Base-by-base conservation (phyloP, 176 grass and related monocot species). In the Triticum timopheevii region DNA sequence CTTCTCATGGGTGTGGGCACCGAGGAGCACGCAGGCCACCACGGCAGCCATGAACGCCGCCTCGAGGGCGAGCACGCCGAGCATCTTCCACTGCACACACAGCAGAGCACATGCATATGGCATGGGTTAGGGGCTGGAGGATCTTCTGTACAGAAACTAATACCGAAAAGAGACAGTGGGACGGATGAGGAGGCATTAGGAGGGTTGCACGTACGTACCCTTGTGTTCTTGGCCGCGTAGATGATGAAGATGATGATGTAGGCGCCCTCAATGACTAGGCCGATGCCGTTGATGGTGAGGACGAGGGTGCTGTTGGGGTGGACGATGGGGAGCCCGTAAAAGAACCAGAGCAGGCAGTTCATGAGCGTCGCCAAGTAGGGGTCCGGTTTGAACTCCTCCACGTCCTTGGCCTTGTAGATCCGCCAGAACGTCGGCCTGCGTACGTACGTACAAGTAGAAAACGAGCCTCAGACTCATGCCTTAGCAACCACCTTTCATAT, bases 321-420 rank as follows among this genome's bases (percentile, higher is more conserved):
- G 20, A 94, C 82, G 15, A 88, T 0, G 19, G 93, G 93, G 3
- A 94, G 59, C 0, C 93, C 93, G 79, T 94, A 92, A 30, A 94
- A 88, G 7, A 93, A 81, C 95, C 95, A 97, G 8, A 97, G 61
- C 69, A 86, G 86, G 84, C 90, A 97, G 83, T 97, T 97, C 61
- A 97, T 66, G 13, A 92, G 78, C 4, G 92, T 97, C 4, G 95
- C 95, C 13, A 97, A 79, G 88, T 97, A 97, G 2, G 95, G 95
- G 45, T 91, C 59, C 1, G 95, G 82, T 12, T 83, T 90, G 89
- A 88, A 94, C 35, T 82, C 8, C 85, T 93, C 84, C 84, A 97
- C 95, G 72, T 87, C 88, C 13, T 72, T 87, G 67, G 50, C 77
- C 77, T 74, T 87, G 4, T 79, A 49, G 50, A 97, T 97, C 54